phyloP scores from a whole-genome alignment of 495 filamentous ascomycete species.

The Neurospora sp. region DNA sequence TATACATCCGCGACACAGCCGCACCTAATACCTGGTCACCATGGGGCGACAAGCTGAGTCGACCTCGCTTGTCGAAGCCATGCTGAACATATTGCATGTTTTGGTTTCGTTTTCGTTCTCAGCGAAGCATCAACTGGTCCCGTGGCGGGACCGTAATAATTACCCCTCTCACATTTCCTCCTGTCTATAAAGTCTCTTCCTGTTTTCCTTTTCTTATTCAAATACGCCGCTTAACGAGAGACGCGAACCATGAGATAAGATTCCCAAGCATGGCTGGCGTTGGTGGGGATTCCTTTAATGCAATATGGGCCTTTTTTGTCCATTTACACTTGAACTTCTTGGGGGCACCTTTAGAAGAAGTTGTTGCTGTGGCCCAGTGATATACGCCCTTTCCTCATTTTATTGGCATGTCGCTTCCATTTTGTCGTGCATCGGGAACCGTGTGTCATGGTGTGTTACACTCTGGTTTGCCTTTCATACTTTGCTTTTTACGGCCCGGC shows the following conservation, averaged over 20 bases:
- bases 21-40: background rate
- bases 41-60: constrained; percentile 1
- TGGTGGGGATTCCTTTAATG: constrained; percentile 1
- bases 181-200: constrained; percentile 3
- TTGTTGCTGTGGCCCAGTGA: background rate
- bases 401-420: background rate
- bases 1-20: background rate
- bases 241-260: constrained; percentile 12
- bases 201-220: background rate
- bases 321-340: background rate
- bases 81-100: constrained; percentile 6
- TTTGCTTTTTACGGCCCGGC: background rate
- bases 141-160: constrained; percentile 2
- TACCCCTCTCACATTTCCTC: background rate
- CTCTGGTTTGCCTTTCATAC: background rate
- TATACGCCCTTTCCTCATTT: background rate
- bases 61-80: background rate
- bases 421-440: background rate
- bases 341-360: background rate
- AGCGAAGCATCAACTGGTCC: background rate
- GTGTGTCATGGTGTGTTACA: background rate
- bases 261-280: constrained; percentile 13
- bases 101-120: background rate
- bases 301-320: background rate
- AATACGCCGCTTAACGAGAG: constrained; percentile 9